phyloP scores from a whole-genome alignment of 192 early-diverging fungal species.

The Backusella westeae region DNA sequence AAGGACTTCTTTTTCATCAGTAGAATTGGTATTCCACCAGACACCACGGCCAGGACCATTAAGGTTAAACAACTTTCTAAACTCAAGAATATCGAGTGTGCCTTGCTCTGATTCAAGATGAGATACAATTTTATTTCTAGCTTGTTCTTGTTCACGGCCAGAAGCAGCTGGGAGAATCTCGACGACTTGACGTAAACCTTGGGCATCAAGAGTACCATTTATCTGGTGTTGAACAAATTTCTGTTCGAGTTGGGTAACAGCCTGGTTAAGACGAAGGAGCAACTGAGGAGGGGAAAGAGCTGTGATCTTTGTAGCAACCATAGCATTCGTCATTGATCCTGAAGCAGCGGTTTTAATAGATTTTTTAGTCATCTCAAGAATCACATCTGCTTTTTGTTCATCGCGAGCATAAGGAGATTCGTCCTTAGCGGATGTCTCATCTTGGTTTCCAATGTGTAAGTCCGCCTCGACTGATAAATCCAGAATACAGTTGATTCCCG shows the following conservation, averaged over 20 bases:
- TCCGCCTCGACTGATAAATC: conserved; percentile 87
- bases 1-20: conserved; percentile 17
- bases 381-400: conserved; percentile 65
- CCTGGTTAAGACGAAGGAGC: conserved; percentile 68
- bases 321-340: conserved; percentile 57
- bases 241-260: conserved; percentile 44
- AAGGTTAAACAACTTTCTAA: conserved; percentile 19
- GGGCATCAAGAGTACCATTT: conserved; percentile 35
- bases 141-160: conserved; percentile 10
- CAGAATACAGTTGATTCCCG: conserved; percentile 81
- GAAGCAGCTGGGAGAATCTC: conserved; percentile 28
- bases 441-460: conserved; percentile 51
- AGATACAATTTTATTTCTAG: not conserved
- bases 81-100: conserved; percentile 11
- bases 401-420: conserved; percentile 24
- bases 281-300: conserved; percentile 75
- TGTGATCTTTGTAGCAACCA: conserved; percentile 89
- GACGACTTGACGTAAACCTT: conserved; percentile 35
- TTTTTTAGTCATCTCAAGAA: conserved; percentile 66
- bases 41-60: conserved; percentile 15
- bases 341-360: conserved; percentile 66
- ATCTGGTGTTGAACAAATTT: conserved; percentile 44
- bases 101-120: not conserved
- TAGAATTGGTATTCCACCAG: conserved; percentile 12
- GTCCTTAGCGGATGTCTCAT: conserved; percentile 28